These are phyloP conservation scores for Allium cepa DNA, from an alignment of 106 monocot genomes.

Conservation along the genomic window DNA sequence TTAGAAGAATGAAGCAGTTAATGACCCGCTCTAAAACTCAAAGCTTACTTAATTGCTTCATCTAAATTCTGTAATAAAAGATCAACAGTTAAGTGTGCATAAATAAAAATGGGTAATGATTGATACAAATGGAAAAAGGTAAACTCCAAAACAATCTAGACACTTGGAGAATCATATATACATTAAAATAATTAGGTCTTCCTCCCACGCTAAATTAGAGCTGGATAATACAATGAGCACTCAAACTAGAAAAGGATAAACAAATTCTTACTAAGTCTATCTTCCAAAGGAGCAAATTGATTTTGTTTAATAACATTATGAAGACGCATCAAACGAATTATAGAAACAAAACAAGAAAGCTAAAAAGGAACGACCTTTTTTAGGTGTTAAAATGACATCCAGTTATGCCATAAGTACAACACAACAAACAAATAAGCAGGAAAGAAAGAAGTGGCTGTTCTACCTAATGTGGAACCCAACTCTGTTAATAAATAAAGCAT, in stretches of 20 bases:
- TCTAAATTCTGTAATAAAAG: conserved; percentile 5
- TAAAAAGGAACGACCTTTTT: conserved; percentile 1
- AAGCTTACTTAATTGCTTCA: neutral
- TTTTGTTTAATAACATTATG: neutral
- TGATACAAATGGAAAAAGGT: too few relatives aligned
- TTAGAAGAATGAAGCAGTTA: neutral
- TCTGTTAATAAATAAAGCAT: neutral
- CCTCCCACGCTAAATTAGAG: neutral
- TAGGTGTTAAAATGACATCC: conserved; percentile 4
- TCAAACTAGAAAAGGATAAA: neutral
- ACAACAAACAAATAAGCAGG: neutral
- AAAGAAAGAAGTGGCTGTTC: neutral
- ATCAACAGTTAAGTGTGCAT: neutral
- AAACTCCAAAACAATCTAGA: too few relatives aligned
- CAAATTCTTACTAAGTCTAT: neutral
- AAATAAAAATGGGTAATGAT: too few relatives aligned
- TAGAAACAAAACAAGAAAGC: neutral
- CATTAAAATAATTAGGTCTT: too few relatives aligned
- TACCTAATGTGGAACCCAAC: conserved; percentile 5
- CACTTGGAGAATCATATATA: too few relatives aligned
- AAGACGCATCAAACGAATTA: neutral
- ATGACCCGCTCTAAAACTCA: neutral
- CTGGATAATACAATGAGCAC: neutral
- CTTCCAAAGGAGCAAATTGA: neutral
- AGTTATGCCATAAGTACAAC: neutral